Percentiles rank a stretch among this genome's conserved stretches.
Conservation (phyloP, 2,329 filamentous ascomycete species). For the Trichothecium sympodiale region DNA sequence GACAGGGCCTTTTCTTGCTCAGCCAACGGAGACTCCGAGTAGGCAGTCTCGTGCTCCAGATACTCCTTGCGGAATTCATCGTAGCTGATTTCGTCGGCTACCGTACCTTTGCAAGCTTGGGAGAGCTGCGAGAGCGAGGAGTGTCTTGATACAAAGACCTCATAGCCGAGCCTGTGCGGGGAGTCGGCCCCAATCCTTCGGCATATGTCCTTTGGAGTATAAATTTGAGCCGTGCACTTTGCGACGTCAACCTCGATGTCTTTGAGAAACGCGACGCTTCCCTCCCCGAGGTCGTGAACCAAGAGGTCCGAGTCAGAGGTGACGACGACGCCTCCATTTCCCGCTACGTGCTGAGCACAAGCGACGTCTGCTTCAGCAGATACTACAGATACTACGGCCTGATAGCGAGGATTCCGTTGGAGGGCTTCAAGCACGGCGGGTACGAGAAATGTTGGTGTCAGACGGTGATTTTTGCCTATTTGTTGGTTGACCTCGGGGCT, state of each 20-base stretch:
- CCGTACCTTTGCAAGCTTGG: slow-evolving; percentile 12
- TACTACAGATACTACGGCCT: slow-evolving; percentile 43
- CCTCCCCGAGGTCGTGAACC: slow-evolving; percentile 57
- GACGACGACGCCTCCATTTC: slow-evolving; percentile 46
- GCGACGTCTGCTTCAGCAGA: slow-evolving; percentile 78
- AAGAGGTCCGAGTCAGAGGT: slow-evolving; percentile 85
- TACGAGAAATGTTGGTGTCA: slow-evolving; percentile 62
- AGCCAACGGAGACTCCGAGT: slow-evolving; percentile 7
- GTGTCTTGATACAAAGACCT: slow-evolving; percentile 10
- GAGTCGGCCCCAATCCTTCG: slow-evolving; percentile 27
- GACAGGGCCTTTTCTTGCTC: slow-evolving; percentile 4
- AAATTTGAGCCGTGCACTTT: slow-evolving; percentile 3
- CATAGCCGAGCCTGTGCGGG: slow-evolving; percentile 3
- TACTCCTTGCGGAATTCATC: slow-evolving; percentile 21
- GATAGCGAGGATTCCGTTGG: slow-evolving; percentile 28
- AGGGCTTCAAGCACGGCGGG: slow-evolving; percentile 66
- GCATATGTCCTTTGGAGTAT: slow-evolving; percentile 18
- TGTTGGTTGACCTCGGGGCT: slow-evolving; percentile 3
- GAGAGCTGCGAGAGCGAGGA: slow-evolving; percentile 18
- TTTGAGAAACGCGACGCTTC: slow-evolving; percentile 56
- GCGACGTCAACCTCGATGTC: slow-evolving; percentile 38
- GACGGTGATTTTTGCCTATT: slow-evolving; percentile 18
- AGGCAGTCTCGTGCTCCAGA: slow-evolving; percentile 10
- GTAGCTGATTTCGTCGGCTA: slow-evolving; percentile 13
- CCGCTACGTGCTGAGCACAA: slow-evolving; percentile 57